Evolutionary conservation across 73 alveolate genomes (phyloP), one percentile per base, ranked within the genome.

Genomic region (Symbiodinium natans): DNA sequence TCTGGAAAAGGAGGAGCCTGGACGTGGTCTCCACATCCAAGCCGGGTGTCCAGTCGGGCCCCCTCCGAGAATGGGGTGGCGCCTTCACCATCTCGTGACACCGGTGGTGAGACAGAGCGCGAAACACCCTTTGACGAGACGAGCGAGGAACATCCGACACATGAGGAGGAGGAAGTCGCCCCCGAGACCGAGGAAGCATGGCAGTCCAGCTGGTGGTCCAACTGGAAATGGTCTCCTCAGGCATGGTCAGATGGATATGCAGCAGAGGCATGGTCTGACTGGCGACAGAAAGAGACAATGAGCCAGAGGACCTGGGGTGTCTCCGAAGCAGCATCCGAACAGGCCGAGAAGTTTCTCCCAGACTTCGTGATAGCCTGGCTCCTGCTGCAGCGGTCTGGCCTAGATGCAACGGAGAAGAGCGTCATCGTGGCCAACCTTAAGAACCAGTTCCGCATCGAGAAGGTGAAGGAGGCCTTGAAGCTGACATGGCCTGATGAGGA

Each of bases 401-500:
- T 80, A 15, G 87, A 80, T 39, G 92, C 40, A 31, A 41, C 73
- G 9, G 92, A 82, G 41, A 2, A 68, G 21, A 34, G 74, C 41
- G 92, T 59, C 73, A 82, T 82, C 63, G 46, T 82, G n/a, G 71
- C 92, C 42, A 82, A 41, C 41, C 40, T 82, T 63, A 40, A 41
- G 92, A 82, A 82, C 31, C 23, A 82, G 41, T 82, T 82, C 92
- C 36, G 71, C 25, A 82, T 59, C 10, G 41, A 10, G 41, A n/a
- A 36, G 7, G 92, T 82, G 27, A 40, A 82, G 29, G 74, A 38
- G 10, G 92, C 92, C 19, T 40, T 82, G 23, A 10, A 36, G 2
- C 73, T 82, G 17, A 41, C 21, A 25, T 82, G 92, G 92, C 92
- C 92, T 0, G 92, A 82, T 4, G 92, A 82, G 46, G 92, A 82